Evolutionary conservation across 805 yeast species (phyloP), one percentile per base, ranked within the genome.

Genomic region (Sugiyamaella valdiviana): DNA sequence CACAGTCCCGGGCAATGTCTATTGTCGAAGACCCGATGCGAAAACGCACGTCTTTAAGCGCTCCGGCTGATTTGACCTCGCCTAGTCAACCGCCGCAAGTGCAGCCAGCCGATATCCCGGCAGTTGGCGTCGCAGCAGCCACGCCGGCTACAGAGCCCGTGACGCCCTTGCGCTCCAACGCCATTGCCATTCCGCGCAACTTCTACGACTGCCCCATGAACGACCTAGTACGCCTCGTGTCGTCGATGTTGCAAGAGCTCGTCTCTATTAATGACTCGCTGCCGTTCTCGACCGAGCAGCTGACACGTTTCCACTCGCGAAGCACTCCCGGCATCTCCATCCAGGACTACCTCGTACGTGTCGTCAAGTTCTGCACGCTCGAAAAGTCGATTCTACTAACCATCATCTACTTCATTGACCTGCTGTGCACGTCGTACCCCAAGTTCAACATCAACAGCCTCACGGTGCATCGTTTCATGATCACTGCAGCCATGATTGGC

Each of bases 251-350:
- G 22, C 74, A 78, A 42, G 84, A 86, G 37, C 73, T 91, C 20
- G 86, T 90, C 12, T 65, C 71, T 20, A 73, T 86, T 29, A 91
- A 91, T 63, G 98, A 91, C 66, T 69, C 58, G 23, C 57, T 59
- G 20, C 70, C 73, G 37, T 67, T 63, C 49, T 65, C 54, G 46
- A 60, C 65, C 6, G 63, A 63, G 16, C 60, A 63, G 23, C 73
- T 93, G 45, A 91, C 99, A 1, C 71, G 98, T 55, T 91, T 91
- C 64, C 99, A 91, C 64, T 89, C 97, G 3, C 75, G 97, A 53
- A 82, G 91, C 0, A 95, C 97, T 2, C 98, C 99, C 0, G 77
- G 77, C 15, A 91, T 91, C 39, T 83, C 95, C 5, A 79, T 89
- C 14, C 77, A 76, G 55, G 85, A 85, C 47, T 91, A 91, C 59